These are phyloP conservation scores for Aspergillus brasiliensis DNA, from an alignment of 2,329 filamentous ascomycete species.

Conservation along the genomic window DNA sequence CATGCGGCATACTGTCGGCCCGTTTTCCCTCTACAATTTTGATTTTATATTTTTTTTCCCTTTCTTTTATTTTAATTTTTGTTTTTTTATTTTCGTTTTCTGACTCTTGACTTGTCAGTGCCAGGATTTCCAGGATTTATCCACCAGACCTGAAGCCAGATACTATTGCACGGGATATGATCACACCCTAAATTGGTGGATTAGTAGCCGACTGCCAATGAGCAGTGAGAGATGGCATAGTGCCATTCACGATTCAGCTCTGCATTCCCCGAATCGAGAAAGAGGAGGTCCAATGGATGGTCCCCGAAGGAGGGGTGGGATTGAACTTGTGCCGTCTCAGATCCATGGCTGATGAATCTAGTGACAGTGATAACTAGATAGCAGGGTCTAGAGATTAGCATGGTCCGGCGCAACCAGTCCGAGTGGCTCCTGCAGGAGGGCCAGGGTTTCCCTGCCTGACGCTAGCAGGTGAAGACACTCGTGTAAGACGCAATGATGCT, in stretches of 20 bases:
- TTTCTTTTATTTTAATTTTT: too few relatives aligned
- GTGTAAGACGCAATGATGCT: conserved; percentile 17
- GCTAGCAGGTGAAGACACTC: conserved; percentile 10
- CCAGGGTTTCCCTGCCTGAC: conserved; percentile 16
- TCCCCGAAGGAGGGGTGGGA: conserved; percentile 4
- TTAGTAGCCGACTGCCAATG: conserved; percentile 20
- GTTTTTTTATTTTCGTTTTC: background rate
- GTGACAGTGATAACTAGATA: conserved; percentile 14
- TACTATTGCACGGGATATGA: conserved; percentile 12
- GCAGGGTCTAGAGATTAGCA: conserved; percentile 12
- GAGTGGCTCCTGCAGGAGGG: conserved; percentile 17
- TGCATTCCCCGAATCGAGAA: conserved; percentile 18
- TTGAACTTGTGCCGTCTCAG: conserved; percentile 11
- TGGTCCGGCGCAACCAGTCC: conserved; percentile 1
- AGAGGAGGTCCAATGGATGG: conserved; percentile 18
- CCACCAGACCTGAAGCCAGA: conserved; percentile 1
- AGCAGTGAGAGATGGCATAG: conserved; percentile 14
- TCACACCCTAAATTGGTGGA: conserved; percentile 12
- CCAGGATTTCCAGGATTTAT: background rate
- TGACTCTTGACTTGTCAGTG: background rate
- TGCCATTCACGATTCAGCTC: conserved; percentile 16
- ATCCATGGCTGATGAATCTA: conserved; percentile 10
- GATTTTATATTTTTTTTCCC: too few relatives aligned
- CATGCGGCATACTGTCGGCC: conserved; percentile 14
- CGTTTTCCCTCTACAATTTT: conserved; percentile 7